Evolutionary conservation across 768 basidiomycete species (phyloP).

Genomic region (Pilatotrama ljubarskyi): DNA sequence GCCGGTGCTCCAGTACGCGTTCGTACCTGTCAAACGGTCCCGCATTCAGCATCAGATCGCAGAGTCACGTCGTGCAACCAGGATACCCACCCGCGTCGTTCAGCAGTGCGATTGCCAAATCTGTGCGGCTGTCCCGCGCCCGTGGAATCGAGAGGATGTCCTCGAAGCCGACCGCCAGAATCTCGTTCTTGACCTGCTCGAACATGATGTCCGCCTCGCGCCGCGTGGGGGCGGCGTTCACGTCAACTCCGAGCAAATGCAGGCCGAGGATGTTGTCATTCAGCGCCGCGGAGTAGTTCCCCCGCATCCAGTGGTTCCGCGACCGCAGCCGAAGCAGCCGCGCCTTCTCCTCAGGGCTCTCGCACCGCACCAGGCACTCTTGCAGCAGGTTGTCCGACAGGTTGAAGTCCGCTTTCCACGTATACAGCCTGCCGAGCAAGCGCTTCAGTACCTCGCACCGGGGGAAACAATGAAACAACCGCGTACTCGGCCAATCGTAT

Average conservation of each 20-base stretch:
- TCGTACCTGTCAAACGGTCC: conserved; percentile 47
- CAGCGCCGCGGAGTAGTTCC: conserved; percentile 55
- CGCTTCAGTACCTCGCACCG: not conserved
- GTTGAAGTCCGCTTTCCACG: conserved; percentile 65
- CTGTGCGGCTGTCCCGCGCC: conserved; percentile 57
- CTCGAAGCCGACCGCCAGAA: conserved; percentile 67
- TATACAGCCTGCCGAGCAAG: conserved; percentile 46
- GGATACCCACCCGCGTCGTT: conserved; percentile 59
- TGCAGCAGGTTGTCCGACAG: conserved; percentile 52
- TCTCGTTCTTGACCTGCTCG: conserved; percentile 69
- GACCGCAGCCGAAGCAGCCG: conserved; percentile 59
- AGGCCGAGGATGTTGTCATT: conserved; percentile 60
- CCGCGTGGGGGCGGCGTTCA: conserved; percentile 52
- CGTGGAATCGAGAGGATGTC: conserved; percentile 63
- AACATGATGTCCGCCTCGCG: conserved; percentile 64
- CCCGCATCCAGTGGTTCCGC: conserved; percentile 62
- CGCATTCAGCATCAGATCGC: conserved; percentile 8
- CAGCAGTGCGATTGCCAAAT: conserved; percentile 63
- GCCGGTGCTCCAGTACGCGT: conserved; percentile 68
- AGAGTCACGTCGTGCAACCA: not conserved
- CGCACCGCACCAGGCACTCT: conserved; percentile 53
- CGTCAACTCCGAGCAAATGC: conserved; percentile 59
- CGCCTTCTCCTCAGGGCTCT: conserved; percentile 55
- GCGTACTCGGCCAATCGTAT: conserved; percentile 64
- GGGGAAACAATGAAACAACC: not conserved